Base-by-base conservation (phyloP, 2,329 filamentous ascomycete species). In the Xylariaceae sp. region DNA sequence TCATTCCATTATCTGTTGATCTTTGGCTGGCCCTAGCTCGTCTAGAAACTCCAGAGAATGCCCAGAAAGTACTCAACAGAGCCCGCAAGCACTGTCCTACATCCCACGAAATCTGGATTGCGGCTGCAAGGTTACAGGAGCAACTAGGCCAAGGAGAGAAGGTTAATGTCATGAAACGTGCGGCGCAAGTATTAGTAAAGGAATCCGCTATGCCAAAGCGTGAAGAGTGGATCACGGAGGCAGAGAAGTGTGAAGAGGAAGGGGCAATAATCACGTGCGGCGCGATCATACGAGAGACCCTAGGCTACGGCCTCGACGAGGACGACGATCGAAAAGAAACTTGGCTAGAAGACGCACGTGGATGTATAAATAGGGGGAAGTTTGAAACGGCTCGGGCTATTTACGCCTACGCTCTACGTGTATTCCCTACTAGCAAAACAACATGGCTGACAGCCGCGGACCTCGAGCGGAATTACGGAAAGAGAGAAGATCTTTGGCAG, bases 171-270 rank as follows among this genome's bases (percentile, higher is more conserved):
- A 96, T 99, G 89, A 92, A 94, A 69, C 88, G 90, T 75, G 94
- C 89, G 42, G 84, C 96, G 30, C 89, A 95, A 66, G 85, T 91
- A 18, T 78, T 99, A 30, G 90, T 86, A 36, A 90, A 91, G 65
- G 91, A 95, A 66, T 92, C 89, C 26, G 92, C 94, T 10, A 99
- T 99, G 95, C 83, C 94, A 37, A 95, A 95, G 71, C 86, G 95
- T 39, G 94, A 99, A 69, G 92, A 96, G 63, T 99, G 94, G 94
- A 95, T 99, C 49, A 80, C 83, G 5, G 91, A 97, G 70, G 95
- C 94, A 0, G 94, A 99, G 70, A 88, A 88, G 59, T 97, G 92
- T 67, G 94, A 99, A 71, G 87, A 89, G 53, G 94, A 97, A 69
- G 92, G 90, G 6, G 91, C 92, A 15, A 77, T 88, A 10, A 76